These are phyloP conservation scores for Rhizoclosmatium sp. DNA, from an alignment of 192 early-diverging fungal genomes.

Conservation along the genomic window DNA sequence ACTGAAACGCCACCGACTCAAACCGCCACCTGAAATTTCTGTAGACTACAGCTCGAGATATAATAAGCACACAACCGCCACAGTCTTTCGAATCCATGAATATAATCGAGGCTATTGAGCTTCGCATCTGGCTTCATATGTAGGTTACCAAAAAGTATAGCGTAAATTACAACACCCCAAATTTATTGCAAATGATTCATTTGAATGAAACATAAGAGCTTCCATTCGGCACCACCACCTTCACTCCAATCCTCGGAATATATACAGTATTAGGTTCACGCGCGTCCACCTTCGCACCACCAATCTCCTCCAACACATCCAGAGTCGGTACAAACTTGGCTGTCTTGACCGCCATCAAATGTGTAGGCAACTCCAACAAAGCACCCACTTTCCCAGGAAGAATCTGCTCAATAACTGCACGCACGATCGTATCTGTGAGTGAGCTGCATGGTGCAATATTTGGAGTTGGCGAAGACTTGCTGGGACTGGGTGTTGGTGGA, in stretches of 20 bases:
- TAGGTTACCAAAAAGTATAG: too few species aligned
- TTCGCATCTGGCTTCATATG: too few species aligned
- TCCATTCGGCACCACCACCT: conserved; percentile 34
- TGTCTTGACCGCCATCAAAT: conserved; percentile 26
- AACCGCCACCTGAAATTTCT: too few species aligned
- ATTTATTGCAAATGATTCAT: too few species aligned
- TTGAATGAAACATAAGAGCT: not conserved
- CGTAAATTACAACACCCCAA: too few species aligned
- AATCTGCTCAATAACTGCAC: conserved; percentile 31
- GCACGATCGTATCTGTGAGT: conserved; percentile 26
- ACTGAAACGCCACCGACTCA: too few species aligned
- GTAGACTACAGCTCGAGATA: too few species aligned
- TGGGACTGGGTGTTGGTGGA: not conserved
- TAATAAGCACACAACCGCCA: too few species aligned
- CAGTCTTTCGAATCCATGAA: too few species aligned
- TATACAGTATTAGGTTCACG: conserved; percentile 33
- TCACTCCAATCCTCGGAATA: conserved; percentile 36
- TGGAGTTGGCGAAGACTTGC: not conserved
- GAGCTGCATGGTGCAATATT: conserved; percentile 23
- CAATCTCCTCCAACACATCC: conserved; percentile 21
- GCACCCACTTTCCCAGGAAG: conserved; percentile 36
- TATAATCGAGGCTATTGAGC: too few species aligned
- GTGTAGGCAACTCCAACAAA: conserved; percentile 28
- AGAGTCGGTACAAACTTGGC: conserved; percentile 30
- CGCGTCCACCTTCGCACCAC: conserved; percentile 31